Evolutionary conservation across 495 filamentous ascomycete genomes (phyloP), one percentile per base, ranked within the genome.

Genomic region (Tuber aestivum): DNA sequence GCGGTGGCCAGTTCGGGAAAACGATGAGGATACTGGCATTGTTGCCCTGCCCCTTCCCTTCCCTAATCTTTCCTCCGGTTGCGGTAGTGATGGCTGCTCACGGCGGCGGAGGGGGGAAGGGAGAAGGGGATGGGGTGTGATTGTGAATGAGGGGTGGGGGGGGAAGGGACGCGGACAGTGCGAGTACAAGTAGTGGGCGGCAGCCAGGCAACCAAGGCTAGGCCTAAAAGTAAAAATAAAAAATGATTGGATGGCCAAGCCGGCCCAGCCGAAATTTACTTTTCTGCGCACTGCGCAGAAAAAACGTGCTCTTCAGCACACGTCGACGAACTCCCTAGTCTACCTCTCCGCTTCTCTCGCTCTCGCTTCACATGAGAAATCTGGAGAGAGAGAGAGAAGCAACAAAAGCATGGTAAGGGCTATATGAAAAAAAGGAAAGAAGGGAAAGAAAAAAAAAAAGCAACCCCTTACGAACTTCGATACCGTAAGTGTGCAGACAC

Each of bases 241-340:
- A 32, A 65, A 16, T 65, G 56, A 65, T 32, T 18, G 5, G 18
- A 65, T 32, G 27, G 56, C 56, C 8, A 32, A 32, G 56, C 56
- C 56, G 3, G n/a, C n/a, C 56, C 12, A 65, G 56, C n/a, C 56
- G n/a, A 32, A 65, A 65, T 16, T 65, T 65, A 32, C 56, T 65
- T 65, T 56, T 32, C 56, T 65, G 56, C 56, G 56, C 56, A 65
- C 0, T 32, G 56, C 56, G 56, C 56, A 65, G 27, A n/a, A 65
- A 61, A 65, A 65, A n/a, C 56, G 56, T 65, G 56, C 56, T 16
- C 56, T 18, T 65, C 56, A 65, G 56, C 56, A 65, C 56, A 32
- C 56, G 10, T 65, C 56, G 56, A 65, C n/a, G n/a, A n/a, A n/a
- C n/a, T n/a, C n/a, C n/a, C n/a, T n/a, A n/a, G n/a, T n/a, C 23